Evolutionary conservation across 768 basidiomycete genomes (phyloP).

Genomic region (Baorangia bicolor): DNA sequence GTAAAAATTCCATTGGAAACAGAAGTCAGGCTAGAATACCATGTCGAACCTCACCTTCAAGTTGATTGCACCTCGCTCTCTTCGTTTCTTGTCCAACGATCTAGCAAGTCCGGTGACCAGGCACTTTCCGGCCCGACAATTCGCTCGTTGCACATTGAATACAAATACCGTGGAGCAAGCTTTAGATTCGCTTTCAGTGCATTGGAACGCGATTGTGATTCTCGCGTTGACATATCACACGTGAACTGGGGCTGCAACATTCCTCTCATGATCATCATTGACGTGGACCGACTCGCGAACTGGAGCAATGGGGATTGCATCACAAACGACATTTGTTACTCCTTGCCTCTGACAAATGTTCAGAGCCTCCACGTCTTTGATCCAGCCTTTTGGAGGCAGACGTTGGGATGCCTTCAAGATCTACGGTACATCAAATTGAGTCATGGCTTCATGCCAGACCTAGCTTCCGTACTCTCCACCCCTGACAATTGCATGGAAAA

Average conservation of each 20-base stretch:
- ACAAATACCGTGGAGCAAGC: neutral
- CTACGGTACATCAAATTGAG: slow-evolving; percentile 3
- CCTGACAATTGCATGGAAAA: no score
- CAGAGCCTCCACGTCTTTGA: neutral
- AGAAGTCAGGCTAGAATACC: neutral
- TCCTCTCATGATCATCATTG: neutral
- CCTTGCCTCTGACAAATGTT: neutral
- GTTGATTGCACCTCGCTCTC: neutral
- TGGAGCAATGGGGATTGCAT: neutral
- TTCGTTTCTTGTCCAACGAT: neutral
- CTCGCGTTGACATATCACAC: neutral
- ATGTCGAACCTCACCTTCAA: neutral
- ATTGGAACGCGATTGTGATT: neutral
- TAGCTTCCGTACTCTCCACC: neutral
- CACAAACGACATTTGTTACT: neutral
- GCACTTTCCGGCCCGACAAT: neutral
- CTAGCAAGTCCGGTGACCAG: neutral
- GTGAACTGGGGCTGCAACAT: neutral
- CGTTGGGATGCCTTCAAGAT: neutral
- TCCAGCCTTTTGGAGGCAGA: slow-evolving; percentile 2
- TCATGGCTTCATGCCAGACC: neutral
- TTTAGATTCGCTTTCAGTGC: neutral
- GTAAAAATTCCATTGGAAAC: slow-evolving; percentile 1
- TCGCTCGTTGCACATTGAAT: neutral
- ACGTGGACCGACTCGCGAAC: no score